Evolutionary conservation across 768 basidiomycete species (phyloP), one percentile per base, ranked within the genome.

Genomic region (Russula emetica): DNA sequence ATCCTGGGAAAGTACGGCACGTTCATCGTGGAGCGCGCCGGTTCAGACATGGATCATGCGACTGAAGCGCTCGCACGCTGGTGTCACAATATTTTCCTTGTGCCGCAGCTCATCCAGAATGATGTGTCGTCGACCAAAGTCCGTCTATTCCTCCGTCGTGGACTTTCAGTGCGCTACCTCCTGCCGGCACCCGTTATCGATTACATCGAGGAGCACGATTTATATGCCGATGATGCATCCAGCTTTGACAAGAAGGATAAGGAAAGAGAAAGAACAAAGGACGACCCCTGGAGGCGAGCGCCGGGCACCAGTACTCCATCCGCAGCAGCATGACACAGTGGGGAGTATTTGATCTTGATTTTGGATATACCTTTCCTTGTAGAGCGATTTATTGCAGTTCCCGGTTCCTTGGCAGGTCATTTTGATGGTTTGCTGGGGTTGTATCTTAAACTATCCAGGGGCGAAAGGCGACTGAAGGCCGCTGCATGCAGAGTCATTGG

Each of bases 111-210:
- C 60, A 96, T 98, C 68, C 94, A 96, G 77, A 98, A 98, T 72
- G 94, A 98, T 72, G 94, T 98, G 51, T 95, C 93, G 8, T 94
- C 91, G 68, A 97, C 95, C 24, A 98, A 97, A 80, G 93, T 85
- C 67, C 86, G 89, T 38, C 74, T 91, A 34, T 90, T 92, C 77
- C 78, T 92, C 58, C 80, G 89, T 70, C 82, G 89, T 68, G 90
- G 90, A 13, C 82, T 93, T 34, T 90, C 88, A 36, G 85, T 90
- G 68, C 86, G 90, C 69, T 99, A 98, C 76, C 83, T 99, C 47
- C 81, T 98, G 55, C 97, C 97, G 11, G 83, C 88, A 56, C 83
- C 86, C 42, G 96, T 98, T 54, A 92, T 95, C 64, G 87, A 94
- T 67, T 99, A 99, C 73, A 99, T 98, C 76, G 88, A 94, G 73